Evolutionary conservation across 2,329 filamentous ascomycete genomes (phyloP), one percentile per base, ranked within the genome.

Genomic region (Epicoccum sorghinum): DNA sequence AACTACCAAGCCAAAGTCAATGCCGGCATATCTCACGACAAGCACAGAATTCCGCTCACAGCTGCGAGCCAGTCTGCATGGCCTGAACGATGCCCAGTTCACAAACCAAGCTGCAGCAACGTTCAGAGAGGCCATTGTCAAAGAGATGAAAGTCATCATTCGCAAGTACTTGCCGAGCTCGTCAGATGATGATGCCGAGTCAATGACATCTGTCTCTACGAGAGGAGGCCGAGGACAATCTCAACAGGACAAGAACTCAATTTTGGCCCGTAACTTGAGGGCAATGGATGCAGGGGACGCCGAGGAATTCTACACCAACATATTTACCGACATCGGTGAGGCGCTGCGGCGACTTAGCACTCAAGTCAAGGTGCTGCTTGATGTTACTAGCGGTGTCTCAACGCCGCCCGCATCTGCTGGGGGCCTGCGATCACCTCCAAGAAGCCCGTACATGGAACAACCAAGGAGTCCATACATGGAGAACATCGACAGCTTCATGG

Each of bases 331-430:
- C 30, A 88, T 97, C 7, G 89, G 93, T 4, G 95, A 99, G 77
- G 90, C 90, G 3, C 74, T 99, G 42, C 83, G 95, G 52, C 84
- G 95, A 66, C 79, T 97, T 7, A 91, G 91, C 14, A 93, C 91
- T 0, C 93, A 98, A 71, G 89, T 95, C 50, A 99, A 99, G 73
- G 87, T 98, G 8, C 77, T 99, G n/a, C 81, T 99, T 8, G 95
- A 99, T 73, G 90, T 96, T 18, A 95, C 93, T 0, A 96, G 92
- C 71, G 88, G 86, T 10, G 82, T 90, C 46, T 80, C 83, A 14
- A 72, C 79, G 29, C 76, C 75, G 12, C 77, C 79, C 3, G 66
- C 74, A 3, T 57, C 74, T 66, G 58, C 66, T 33, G 66, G 73
- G 40, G 69, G 72, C 27, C 60, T 79, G 24, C 77, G 75, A 53